Evolutionary conservation across 345 rosid genomes (phyloP).

Genomic region (Melaleuca alternifolia): DNA sequence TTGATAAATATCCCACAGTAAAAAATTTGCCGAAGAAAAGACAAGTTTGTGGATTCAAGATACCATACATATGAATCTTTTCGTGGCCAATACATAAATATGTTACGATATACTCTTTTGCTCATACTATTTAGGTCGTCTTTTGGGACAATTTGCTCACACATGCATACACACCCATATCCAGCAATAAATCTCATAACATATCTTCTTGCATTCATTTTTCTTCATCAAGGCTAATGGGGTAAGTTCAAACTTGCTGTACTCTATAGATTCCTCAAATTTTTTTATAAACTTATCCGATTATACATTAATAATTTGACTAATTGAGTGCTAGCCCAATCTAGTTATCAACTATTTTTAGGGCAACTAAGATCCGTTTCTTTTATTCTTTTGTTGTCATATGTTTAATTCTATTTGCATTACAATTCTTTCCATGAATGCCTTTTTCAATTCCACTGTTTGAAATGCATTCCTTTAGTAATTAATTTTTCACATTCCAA

Average conservation of each 20-base stretch:
- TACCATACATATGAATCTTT: too few species aligned
- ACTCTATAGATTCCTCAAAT: neutral
- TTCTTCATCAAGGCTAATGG: neutral
- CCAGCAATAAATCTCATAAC: neutral
- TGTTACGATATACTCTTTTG: neutral
- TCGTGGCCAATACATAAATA: too few species aligned
- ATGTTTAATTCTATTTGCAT: neutral
- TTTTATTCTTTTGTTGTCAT: neutral
- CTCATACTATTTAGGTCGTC: neutral
- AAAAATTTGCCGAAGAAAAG: too few species aligned
- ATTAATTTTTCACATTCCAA: neutral
- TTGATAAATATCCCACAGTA: too few species aligned
- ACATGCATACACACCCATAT: neutral
- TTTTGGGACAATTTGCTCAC: neutral
- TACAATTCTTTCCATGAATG: neutral
- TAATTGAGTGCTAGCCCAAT: neutral
- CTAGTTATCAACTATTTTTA: neutral
- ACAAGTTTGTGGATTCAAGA: too few species aligned
- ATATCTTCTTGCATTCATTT: neutral
- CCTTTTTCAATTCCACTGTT: neutral
- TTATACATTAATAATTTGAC: neutral
- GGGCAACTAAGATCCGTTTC: neutral
- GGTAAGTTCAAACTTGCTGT: neutral
- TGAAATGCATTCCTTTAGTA: neutral
- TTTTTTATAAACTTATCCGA: neutral